Evolutionary conservation across 306 rosid genomes (phyloP).

Genomic region (Fragaria nilgerrensis): DNA sequence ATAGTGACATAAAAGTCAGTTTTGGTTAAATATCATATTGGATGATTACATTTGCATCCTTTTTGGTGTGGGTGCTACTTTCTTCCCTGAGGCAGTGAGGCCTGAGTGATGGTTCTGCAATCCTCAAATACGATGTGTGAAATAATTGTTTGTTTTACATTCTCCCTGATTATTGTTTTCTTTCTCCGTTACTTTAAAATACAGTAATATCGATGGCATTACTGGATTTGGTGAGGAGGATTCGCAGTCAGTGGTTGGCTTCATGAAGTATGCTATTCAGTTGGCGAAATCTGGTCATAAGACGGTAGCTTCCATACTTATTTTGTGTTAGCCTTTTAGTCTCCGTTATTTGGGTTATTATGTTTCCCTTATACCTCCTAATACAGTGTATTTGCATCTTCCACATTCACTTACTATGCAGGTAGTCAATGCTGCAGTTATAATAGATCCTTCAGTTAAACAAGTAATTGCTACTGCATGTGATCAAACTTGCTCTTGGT

Average conservation of each 20-base stretch:
- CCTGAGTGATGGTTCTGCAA: not conserved
- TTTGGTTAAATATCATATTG: not conserved
- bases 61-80: not conserved
- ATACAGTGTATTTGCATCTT: not conserved
- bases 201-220: slow-evolving; percentile 82
- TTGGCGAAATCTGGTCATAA: slow-evolving; percentile 52
- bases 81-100: not conserved
- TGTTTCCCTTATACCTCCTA: not conserved
- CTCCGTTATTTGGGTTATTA: not conserved
- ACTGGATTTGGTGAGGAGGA: slow-evolving; percentile 74
- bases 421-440: slow-evolving; percentile 86
- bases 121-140: not conserved
- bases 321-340: not conserved
- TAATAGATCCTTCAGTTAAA: slow-evolving; percentile 80
- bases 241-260: slow-evolving; percentile 49
- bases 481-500: slow-evolving; percentile 56
- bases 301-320: slow-evolving; percentile 45
- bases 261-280: slow-evolving; percentile 64
- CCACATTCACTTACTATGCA: slow-evolving; percentile 20
- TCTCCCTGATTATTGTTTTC: not conserved
- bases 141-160: not conserved
- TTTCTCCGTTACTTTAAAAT: slow-evolving; percentile 12
- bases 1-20: not conserved
- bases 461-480: slow-evolving; percentile 62
- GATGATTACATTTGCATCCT: not conserved